Base-by-base conservation (phyloP, 495 filamentous ascomycete species). In the Podospora sp. region DNA sequence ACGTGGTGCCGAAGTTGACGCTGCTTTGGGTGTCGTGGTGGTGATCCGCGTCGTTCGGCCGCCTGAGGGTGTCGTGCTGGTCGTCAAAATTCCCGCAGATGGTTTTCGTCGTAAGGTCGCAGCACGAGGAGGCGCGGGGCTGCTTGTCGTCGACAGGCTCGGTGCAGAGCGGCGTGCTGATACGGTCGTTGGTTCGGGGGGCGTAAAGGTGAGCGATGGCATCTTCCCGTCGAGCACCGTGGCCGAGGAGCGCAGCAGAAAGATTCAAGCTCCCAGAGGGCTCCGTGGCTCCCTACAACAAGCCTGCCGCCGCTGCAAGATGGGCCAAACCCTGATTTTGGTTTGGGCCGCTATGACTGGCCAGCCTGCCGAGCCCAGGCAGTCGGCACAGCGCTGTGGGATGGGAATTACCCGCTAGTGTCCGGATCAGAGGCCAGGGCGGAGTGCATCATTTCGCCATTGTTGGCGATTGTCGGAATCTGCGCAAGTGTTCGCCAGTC, bases 21-120 rank as follows among this genome's bases (percentile, higher is more conserved):
- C 60, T 9, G 61, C 25, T 26, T 50, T 60, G 18, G 67, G 29
- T 20, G 70, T 25, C 1, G 72, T 72, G 21, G 74, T 68, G 16
- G 73, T 75, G 65, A 77, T 72, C n/a, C 71, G 75, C 55, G 75
- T 69, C 18, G 74, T 75, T 64, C 67, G 65, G 24, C 36, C 56
- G 26, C 75, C 74, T 40, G 61, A 56, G 18, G 72, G 51, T n/a
- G 68, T 69, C 20, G 69, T 69, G 60, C 49, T 74, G 16, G 73
- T 77, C 35, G 74, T 75, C 53, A 77, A 63, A 69, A 76, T 75
- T 56, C 72, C 73, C 69, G 72, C 74, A 65, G 74, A 70, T 20
- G 68, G 72, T 29, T 70, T 69, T 22, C 65, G 69, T 52, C 72
- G 59, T 25, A 71, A 35, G 12, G 63, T 0, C 20, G 60, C 29